A percentile compares a stretch with the other conserved stretches of the same genome.
Conservation (phyloP, 1,284 basidiomycete genomes). For the Ustilago xerochloae region DNA sequence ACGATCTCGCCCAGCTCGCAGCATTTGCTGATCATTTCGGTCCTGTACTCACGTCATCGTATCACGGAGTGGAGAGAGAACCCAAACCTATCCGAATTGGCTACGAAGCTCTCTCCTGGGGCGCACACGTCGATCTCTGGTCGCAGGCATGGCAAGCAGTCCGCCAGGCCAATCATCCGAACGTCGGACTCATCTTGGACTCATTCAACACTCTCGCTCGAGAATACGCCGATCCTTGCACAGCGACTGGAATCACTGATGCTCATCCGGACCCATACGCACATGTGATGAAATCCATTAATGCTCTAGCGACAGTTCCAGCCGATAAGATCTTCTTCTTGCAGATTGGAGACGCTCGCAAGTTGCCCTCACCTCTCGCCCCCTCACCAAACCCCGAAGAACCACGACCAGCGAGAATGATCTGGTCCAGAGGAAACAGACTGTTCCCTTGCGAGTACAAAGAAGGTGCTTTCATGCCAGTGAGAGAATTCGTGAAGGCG, state of each 20-base stretch:
- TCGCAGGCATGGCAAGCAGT: constrained; percentile 66
- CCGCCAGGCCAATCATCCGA: constrained; percentile 55
- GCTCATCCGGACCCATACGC: constrained; percentile 36
- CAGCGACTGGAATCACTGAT: constrained; percentile 49
- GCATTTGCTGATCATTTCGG: constrained; percentile 39
- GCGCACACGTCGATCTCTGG: constrained; percentile 63
- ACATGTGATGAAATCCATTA: constrained; percentile 53
- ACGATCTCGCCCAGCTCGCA: constrained; percentile 57
- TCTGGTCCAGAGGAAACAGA: constrained; percentile 67
- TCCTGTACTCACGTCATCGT: constrained; percentile 1
- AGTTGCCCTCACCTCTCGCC: constrained; percentile 44
- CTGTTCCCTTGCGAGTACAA: constrained; percentile 68
- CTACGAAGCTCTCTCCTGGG: constrained; percentile 62
- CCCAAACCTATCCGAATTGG: constrained; percentile 51
- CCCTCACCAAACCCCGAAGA: constrained; percentile 62
- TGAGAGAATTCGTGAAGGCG: constrained; percentile 63
- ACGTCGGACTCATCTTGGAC: constrained; percentile 69
- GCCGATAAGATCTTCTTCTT: constrained; percentile 67
- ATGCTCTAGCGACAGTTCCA: constrained; percentile 22
- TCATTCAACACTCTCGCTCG: constrained; percentile 69
- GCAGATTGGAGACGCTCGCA: constrained; percentile 68
- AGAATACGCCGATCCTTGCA: constrained; percentile 66
- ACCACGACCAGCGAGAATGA: constrained; percentile 65
- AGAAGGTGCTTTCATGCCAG: constrained; percentile 68
- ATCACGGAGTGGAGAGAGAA: constrained; percentile 12